Evolutionary conservation across 2,329 filamentous ascomycete genomes (phyloP).

Genomic region (Colletotrichum navitas): DNA sequence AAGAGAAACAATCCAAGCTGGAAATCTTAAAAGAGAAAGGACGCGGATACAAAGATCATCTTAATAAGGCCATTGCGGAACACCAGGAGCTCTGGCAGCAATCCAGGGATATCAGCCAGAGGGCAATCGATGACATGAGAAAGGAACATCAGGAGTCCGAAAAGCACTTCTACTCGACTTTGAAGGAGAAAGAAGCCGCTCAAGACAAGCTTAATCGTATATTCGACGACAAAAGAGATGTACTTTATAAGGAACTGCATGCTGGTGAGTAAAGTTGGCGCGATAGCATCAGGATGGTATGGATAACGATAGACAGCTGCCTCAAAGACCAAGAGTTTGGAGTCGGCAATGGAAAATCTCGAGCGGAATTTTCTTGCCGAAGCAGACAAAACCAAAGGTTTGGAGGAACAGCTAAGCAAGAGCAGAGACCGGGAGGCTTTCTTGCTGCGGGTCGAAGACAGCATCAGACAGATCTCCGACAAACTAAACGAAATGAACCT

Average conservation of each 20-base stretch:
- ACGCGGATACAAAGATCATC: constrained; percentile 51
- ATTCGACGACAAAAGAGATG: background rate
- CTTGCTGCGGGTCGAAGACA: constrained; percentile 11
- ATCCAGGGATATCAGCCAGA: constrained; percentile 51
- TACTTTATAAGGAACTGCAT: background rate
- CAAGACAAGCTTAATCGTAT: constrained; percentile 15
- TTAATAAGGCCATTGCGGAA: constrained; percentile 62
- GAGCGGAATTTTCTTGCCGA: constrained; percentile 8
- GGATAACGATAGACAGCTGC: constrained; percentile 11
- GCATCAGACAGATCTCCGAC: constrained; percentile 2
- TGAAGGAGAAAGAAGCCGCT: constrained; percentile 39
- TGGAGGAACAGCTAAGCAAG: constrained; percentile 22
- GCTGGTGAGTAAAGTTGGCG: background rate
- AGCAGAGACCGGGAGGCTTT: background rate
- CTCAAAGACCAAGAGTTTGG: background rate
- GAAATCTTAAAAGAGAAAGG: constrained; percentile 53
- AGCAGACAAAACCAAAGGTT: background rate
- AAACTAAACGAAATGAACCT: constrained; percentile 4
- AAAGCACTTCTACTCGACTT: constrained; percentile 44
- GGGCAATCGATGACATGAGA: constrained; percentile 52
- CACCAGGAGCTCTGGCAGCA: constrained; percentile 59
- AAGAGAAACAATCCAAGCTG: constrained; percentile 47
- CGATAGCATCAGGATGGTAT: background rate
- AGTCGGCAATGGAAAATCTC: background rate
- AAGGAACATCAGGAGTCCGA: constrained; percentile 46